Evolutionary conservation across 306 rosid species (phyloP), one percentile per base, ranked within the genome.

Genomic region (Pyrus bretschneideri): DNA sequence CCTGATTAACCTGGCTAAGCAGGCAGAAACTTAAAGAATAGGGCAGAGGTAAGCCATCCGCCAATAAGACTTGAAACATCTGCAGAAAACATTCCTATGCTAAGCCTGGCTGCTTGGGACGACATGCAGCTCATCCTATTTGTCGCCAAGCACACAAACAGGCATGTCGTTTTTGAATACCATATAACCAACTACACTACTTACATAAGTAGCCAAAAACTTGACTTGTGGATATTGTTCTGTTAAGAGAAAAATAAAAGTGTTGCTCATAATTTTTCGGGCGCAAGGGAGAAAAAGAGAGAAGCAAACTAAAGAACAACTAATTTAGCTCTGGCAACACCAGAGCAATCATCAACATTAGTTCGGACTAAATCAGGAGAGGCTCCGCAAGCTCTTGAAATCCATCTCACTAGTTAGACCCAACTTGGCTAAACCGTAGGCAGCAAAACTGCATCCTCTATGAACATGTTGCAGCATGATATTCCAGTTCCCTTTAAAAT

Each of bases 361-460:
- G 54, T 17, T 46, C 0, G 54, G 5, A 46, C 54, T 14, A 46
- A 14, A 46, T 46, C 54, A 46, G 0, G 52, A 46, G 2, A 14
- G 54, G 19, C 54, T 14, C 54, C 1, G 1, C 19, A 46, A 0
- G 7, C 54, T 46, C 19, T 46, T 46, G 54, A 46, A 46, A 46
- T 46, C 54, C 2, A 14, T 13, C 54, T 14, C 54, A 14, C 6
- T 46, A 13, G 7, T 46, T 46, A 14, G 19, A 46, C 54, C 54
- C 54, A 46, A 14, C 54, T 46, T 14, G 7, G 54, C 54, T 46
- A 46, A 46, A 19, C 54, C 1, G 2, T 4, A 14, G 19, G 54
- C 7, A 0, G 54, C 19, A 46, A 46, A 46, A 46, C 0, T 46
- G 0, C 0, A 0, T 46, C 0, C 19, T 46, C 19, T 14, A 46